These are phyloP conservation scores for Chlorencoelia australis DNA, from an alignment of 2,329 filamentous ascomycete genomes.

Conservation along the genomic window DNA sequence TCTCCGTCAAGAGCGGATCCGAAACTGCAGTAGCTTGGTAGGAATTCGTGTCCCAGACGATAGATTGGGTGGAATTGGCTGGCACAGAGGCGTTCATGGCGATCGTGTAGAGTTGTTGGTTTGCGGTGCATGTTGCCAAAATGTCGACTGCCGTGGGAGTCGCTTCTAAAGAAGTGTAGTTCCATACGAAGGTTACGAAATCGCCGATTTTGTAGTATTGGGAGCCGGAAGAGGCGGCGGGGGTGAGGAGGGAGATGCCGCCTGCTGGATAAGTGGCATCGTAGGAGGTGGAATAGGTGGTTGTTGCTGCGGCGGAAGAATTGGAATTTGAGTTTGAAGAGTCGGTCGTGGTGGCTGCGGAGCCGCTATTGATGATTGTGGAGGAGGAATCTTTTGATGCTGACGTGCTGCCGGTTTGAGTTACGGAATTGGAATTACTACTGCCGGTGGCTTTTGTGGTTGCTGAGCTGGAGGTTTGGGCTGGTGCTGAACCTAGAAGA, in stretches of 20 bases:
- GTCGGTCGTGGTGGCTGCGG: background rate
- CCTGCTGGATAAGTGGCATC: constrained; percentile 38
- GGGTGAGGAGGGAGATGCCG: constrained; percentile 42
- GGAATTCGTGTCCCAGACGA: constrained; percentile 47
- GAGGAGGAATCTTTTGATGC: constrained; percentile 3
- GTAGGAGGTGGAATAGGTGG: constrained; percentile 26
- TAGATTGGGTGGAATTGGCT: constrained; percentile 37
- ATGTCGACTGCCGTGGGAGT: constrained; percentile 52
- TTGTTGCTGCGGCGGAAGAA: constrained; percentile 5
- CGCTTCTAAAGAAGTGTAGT: constrained; percentile 51
- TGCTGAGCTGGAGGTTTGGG: background rate
- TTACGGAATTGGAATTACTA: constrained; percentile 1
- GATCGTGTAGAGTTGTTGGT: constrained; percentile 46
- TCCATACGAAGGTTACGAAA: constrained; percentile 50
- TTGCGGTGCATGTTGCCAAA: constrained; percentile 44
- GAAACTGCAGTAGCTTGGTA: constrained; percentile 35
- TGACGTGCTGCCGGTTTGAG: constrained; percentile 3
- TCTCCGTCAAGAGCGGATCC: constrained; percentile 39
- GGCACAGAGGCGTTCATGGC: constrained; percentile 54
- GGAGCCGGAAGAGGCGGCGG: constrained; percentile 35
- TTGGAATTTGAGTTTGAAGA: background rate
- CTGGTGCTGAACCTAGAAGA: constrained; percentile 1
- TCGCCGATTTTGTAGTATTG: constrained; percentile 52
- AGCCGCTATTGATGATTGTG: constrained; percentile 1
- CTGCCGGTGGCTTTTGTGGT: background rate